Evolutionary conservation across 2,329 filamentous ascomycete genomes (phyloP), one percentile per base, ranked within the genome.

Genomic region (Diaporthe longicolla): DNA sequence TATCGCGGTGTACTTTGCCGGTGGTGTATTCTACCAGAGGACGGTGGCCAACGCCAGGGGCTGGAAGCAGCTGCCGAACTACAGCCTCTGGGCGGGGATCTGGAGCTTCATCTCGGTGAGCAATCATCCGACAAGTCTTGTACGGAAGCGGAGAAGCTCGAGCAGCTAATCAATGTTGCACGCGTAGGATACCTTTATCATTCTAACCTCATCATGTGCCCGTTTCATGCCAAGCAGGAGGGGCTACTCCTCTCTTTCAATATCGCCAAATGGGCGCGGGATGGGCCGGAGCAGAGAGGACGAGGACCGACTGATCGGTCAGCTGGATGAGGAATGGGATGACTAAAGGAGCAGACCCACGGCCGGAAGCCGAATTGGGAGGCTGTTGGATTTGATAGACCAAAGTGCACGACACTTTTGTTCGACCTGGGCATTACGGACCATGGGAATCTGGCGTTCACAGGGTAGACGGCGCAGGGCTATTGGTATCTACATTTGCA

Each of bases 281-380:
- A 74, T 75, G 74, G 74, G 72, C 35, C 81, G 87, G 78, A 86
- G 86, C 79, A 82, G 87, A 72, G 96, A 98, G 74, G 95, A 95
- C 72, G 97, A 98, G 84, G 98, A 98, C 83, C 87, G 95, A 76
- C 85, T 98, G 78, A 98, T 99, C 82, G 96, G 98, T 82, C 95
- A 98, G 83, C 87, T 98, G 74, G 97, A 98, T 80, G 96, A 98
- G 82, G 95, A 98, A 82, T 98, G 96, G 96, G 95, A 98, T 78
- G 95, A 98, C 76, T 92, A 79, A 83, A 83, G 68, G 29, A 21
- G 17, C 13, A 17, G 21, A 13, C 32, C n/a, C 13, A 45, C 43
- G 55, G 19, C 29, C 15, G 15, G 32, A 26, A 58, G 37, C 17
- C 37, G 32, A 26, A 43, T 69, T 52, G 11, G 58, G 71, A 29